Evolutionary conservation across 148 eudicot genomes (phyloP), one percentile per base, ranked within the genome.

Genomic region (Oxyria digyna): DNA sequence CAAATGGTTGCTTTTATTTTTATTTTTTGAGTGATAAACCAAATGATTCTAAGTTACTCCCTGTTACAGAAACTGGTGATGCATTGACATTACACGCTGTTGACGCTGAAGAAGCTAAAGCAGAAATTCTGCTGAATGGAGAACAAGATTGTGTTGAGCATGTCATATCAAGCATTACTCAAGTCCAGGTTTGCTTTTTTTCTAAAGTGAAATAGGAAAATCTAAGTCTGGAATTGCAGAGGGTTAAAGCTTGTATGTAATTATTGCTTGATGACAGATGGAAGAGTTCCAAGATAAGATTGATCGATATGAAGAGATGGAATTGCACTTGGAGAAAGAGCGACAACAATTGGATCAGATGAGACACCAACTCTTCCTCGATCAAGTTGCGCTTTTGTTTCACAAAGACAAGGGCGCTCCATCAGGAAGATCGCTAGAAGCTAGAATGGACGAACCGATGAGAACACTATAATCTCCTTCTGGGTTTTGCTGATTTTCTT

Each of bases 91-190:
- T 18, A 27, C 77, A 54, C 57, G 62, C 78, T 38, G 40, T 59
- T 15, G 89, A 79, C 65, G 20, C 29, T 18, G 65, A 26, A 78
- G 82, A 76, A 78, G 82, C 80, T 69, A 80, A 50, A 50, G 88
- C 85, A 33, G 80, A 74, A 75, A 71, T 72, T 71, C 75, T 82
- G 81, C 84, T 88, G 65, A 81, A 77, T 67, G 77, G 80, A 74
- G 99, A 91, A 81, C 89, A 90, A 71, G 77, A 81, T 62, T 82
- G 85, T 26, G 79, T 84, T 84, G 84, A 87, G 78, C 77, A 72
- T 67, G 83, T 88, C 55, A 71, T 94, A 41, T 76, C 89, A 69
- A 70, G 67, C 75, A 81, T 89, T 74, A 79, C 78, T 32, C 80
- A 82, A 69, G 84, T 84, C 72, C 78, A 90, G 98, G 98, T 94